Evolutionary conservation across 441 rosid species (phyloP), one percentile per base, ranked within the genome.

Genomic region (Jatropha multifida): DNA sequence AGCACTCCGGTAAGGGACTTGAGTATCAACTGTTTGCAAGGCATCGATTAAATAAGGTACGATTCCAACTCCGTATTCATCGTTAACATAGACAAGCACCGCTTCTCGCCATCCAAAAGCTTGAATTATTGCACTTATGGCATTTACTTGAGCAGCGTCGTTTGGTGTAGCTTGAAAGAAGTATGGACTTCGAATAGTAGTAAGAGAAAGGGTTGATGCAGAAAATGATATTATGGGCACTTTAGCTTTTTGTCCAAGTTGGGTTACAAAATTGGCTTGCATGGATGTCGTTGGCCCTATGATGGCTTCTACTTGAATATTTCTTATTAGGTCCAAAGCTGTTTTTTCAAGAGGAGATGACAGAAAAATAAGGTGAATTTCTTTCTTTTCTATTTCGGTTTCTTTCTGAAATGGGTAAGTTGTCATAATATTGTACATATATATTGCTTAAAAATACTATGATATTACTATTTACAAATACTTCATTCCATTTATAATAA

Each of bases 151-250:
- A 5, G 75, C 69, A 4, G 85, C 79, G 69, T 83, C 89, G 3
- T 77, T 83, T 26, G 71, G 82, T 0, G 91, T 76, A 0, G 90
- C 89, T 61, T 82, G 83, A 54, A 91, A 81, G 68, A 90, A 93
- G 79, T 82, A 91, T 2, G 88, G 80, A 74, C 83, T 87, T 18
- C 79, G 61, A 7, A 68, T 56, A 8, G 91, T 83, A 55, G 76
- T 54, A 2, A 87, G 89, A 42, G 78, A 79, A 18, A 92, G 88
- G 74, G 88, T 89, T 9, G 92, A 78, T 12, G 92, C 95, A 1
- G 94, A 85, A 68, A 83, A 91, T 4, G 97, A 83, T 18, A 93
- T 41, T 60, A 93, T 42, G 13, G 94, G 94, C 13, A 91, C 93
- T 0, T 65, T 82, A 32, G 91, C 74, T 76, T 87, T 83, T 55